Evolutionary conservation across 2,329 filamentous ascomycete genomes (phyloP), one percentile per base, ranked within the genome.

Genomic region (Tolypocladium tundrense): DNA sequence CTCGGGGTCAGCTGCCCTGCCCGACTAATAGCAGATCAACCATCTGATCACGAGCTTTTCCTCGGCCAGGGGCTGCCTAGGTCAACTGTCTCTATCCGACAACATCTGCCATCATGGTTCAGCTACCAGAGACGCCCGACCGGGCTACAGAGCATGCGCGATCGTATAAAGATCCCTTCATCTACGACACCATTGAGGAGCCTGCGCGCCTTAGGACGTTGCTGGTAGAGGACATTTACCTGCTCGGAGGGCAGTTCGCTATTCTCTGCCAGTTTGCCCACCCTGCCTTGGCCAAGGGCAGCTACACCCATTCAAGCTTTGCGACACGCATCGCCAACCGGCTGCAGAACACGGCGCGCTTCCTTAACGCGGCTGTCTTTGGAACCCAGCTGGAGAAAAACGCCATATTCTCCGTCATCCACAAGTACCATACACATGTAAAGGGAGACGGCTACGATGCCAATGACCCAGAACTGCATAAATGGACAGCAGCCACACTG

Each of bases 231-330:
- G 60, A 62, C 59, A 61, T 66, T 19, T 65, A 61, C 55, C 59
- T 66, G 10, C 53, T 63, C 8, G 64, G 64, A 35, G 64, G 62
- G 1, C 62, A 65, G 40, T 66, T 64, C 41, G 63, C 73, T 24
- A 73, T 75, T 53, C 65, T 75, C 2, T 67, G 75, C 11, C 73
- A 75, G 58, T 68, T 74, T n/a, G 72, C 73, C 40, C 68, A 73
- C 55, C 71, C 73, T 1, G 70, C 68, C 10, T 67, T 75, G 6
- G 73, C 66, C 8, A 67, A 68, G 35, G 72, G 72, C 27, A 71
- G 72, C 35, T 64, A 69, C 60, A 62, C 69, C 53, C 70, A 74
- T 60, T 73, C 70, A 65, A 73, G 70, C 62, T 75, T 75, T 57
- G 67, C 68, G 31, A 68, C 68, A 56, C 67, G 72, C 13, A 69